These are phyloP conservation scores for Solanum verrucosum DNA, from an alignment of 257 asterid genomes.

Conservation along the genomic window DNA sequence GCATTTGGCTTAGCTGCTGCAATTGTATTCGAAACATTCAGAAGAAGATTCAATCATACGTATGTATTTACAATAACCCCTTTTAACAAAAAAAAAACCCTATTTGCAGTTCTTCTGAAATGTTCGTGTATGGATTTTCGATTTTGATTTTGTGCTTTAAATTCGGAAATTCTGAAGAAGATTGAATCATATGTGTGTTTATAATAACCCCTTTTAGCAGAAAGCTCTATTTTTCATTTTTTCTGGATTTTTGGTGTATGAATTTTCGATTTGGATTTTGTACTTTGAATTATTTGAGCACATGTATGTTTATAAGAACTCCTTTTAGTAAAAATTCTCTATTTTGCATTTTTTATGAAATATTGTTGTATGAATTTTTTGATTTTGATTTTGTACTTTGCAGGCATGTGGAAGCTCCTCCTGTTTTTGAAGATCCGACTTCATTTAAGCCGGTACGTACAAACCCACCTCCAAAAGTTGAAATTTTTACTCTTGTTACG, in stretches of 20 bases:
- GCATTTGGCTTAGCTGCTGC: conserved; percentile 43
- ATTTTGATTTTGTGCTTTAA: conserved; percentile 7
- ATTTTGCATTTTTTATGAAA: background rate
- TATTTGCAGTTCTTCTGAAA: background rate
- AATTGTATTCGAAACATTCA: conserved; percentile 42
- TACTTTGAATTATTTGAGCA: conserved; percentile 29
- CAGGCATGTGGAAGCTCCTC: conserved; percentile 72
- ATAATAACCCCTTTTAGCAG: background rate
- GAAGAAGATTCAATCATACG: conserved; percentile 57
- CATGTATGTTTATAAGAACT: conserved; percentile 20
- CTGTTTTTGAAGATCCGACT: conserved; percentile 83
- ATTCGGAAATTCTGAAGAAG: conserved; percentile 29
- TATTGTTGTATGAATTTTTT: background rate
- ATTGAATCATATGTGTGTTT: conserved; percentile 40
- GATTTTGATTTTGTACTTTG: conserved; percentile 7
- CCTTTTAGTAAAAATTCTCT: background rate
- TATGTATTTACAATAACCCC: conserved; percentile 14
- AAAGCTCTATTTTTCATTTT: background rate
- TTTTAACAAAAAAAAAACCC: background rate
- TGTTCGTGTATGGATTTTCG: background rate
- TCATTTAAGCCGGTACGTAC: conserved; percentile 40
- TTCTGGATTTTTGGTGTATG: background rate
- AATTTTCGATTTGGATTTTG: background rate
- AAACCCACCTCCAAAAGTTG: background rate
- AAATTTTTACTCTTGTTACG: background rate